phyloP scores from a whole-genome alignment of 2,329 filamentous ascomycete species.

The Periconia sp. region DNA sequence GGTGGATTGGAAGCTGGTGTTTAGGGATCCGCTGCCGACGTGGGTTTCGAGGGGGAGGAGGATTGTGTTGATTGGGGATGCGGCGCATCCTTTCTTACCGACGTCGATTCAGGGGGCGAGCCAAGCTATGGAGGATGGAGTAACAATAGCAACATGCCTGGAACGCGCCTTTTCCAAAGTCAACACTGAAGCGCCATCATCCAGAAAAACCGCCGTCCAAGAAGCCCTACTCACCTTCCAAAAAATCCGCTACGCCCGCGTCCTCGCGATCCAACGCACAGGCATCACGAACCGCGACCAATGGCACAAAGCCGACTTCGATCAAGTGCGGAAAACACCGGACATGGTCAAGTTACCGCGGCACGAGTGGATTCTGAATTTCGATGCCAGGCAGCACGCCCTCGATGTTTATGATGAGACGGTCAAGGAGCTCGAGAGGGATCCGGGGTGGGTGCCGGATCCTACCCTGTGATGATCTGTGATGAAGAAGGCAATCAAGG shows the following conservation, averaged over 20 bases:
- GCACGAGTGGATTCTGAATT: slow-evolving; percentile 25
- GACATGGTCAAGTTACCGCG: slow-evolving; percentile 24
- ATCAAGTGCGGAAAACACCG: slow-evolving; percentile 23
- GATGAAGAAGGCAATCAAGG: too few species aligned
- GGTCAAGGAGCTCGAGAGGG: slow-evolving; percentile 13
- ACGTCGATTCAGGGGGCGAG: slow-evolving; percentile 55
- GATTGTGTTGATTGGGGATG: slow-evolving; percentile 55
- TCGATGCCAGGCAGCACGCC: slow-evolving; percentile 22
- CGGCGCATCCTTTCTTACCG: slow-evolving; percentile 56
- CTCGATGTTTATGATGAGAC: slow-evolving; percentile 31
- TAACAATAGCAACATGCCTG: slow-evolving; percentile 22
- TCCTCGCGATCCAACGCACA: slow-evolving; percentile 19
- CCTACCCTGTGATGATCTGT: slow-evolving; percentile 1
- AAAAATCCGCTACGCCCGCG: slow-evolving; percentile 25
- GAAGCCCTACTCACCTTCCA: slow-evolving; percentile 27
- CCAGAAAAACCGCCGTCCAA: slow-evolving; percentile 19
- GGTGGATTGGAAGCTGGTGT: slow-evolving; percentile 57
- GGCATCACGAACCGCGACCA: slow-evolving; percentile 23
- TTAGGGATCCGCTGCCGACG: slow-evolving; percentile 53
- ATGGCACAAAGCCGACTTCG: slow-evolving; percentile 27
- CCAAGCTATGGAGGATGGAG: slow-evolving; percentile 55
- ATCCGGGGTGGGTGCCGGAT: slow-evolving; percentile 16
- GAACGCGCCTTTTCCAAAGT: slow-evolving; percentile 9
- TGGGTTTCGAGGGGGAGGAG: slow-evolving; percentile 52
- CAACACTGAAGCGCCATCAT: neutral